A percentile compares a stretch with the other conserved stretches of the same genome.
phyloP scores from a whole-genome alignment of 129 eudicot species.

The Sambucus nigra region DNA sequence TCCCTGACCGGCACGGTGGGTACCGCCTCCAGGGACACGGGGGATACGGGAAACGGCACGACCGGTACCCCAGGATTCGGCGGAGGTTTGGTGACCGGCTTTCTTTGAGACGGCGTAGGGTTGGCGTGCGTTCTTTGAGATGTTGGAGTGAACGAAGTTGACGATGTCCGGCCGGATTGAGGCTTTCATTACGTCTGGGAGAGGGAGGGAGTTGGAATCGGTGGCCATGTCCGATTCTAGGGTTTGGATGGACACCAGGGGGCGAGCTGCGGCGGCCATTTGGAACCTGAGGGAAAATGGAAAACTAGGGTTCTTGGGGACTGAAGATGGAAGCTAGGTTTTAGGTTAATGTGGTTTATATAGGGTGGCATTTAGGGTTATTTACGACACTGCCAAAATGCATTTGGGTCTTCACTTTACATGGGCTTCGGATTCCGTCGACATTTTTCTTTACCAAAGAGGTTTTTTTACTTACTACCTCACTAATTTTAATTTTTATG shows the following conservation, averaged over 20 bases:
- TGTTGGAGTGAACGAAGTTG: conserved; percentile 50
- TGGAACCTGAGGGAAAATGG: conserved; percentile 8
- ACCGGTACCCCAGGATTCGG: conserved; percentile 96
- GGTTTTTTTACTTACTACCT: no score
- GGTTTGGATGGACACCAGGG: conserved; percentile 50
- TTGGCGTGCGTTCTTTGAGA: conserved; percentile 69
- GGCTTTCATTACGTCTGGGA: conserved; percentile 76
- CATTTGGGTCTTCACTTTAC: no score
- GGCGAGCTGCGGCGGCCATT: conserved; percentile 64
- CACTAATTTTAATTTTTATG: no score
- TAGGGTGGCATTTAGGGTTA: neutral
- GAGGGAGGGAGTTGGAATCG: conserved; percentile 44
- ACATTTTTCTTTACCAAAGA: no score
- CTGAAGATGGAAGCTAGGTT: neutral
- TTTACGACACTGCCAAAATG: no score
- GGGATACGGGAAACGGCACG: conserved; percentile 96
- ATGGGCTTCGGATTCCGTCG: no score
- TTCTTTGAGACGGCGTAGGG: conserved; percentile 69
- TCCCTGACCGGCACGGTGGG: conserved; percentile 86
- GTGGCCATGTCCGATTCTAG: conserved; percentile 71
- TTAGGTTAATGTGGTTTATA: neutral
- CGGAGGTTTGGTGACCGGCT: conserved; percentile 89
- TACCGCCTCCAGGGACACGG: conserved; percentile 89
- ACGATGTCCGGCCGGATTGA: conserved; percentile 79
- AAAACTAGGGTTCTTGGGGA: conserved; percentile 17